A percentile compares a stretch with the other conserved stretches of the same genome.
Conservation (phyloP, 768 basidiomycete genomes). For the Rhizopogon vinicolor region DNA sequence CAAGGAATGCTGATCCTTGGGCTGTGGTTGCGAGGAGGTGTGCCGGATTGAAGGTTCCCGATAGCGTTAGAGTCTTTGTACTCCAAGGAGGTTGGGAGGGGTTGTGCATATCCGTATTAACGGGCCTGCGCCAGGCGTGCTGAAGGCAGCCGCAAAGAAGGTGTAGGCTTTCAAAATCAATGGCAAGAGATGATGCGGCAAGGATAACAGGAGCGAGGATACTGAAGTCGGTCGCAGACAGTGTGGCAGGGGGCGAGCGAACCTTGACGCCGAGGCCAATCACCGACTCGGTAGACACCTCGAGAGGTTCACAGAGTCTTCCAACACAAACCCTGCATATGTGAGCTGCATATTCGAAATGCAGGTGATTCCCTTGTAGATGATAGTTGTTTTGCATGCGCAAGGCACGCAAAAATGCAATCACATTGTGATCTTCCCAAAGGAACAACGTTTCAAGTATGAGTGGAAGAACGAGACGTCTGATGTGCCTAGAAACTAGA, state of each 20-base stretch:
- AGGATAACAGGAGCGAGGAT: slow-evolving; percentile 7
- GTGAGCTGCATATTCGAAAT: slow-evolving; percentile 25
- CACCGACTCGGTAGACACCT: slow-evolving; percentile 1
- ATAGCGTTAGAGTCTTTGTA: slow-evolving; percentile 22
- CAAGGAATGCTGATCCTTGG: slow-evolving; percentile 29
- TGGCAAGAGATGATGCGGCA: slow-evolving; percentile 19
- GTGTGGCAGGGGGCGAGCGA: too few species aligned
- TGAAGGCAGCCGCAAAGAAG: slow-evolving; percentile 31
- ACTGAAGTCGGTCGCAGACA: slow-evolving; percentile 15
- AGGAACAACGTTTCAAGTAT: slow-evolving; percentile 37
- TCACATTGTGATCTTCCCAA: not conserved
- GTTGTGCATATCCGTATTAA: too few species aligned
- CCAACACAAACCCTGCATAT: slow-evolving; percentile 33
- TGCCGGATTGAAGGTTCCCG: slow-evolving; percentile 26
- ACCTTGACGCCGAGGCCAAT: not conserved
- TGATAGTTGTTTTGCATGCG: slow-evolving; percentile 17
- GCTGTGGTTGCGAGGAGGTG: slow-evolving; percentile 25
- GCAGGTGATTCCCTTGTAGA: slow-evolving; percentile 14
- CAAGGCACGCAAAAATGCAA: slow-evolving; percentile 27
- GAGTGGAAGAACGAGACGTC: slow-evolving; percentile 30
- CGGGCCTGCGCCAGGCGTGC: not conserved
- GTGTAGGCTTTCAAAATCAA: slow-evolving; percentile 26
- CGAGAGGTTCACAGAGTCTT: slow-evolving; percentile 19
- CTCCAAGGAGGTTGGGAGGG: slow-evolving; percentile 6
- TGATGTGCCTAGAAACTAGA: slow-evolving; percentile 27